phyloP scores from a whole-genome alignment of 202 grass and related monocot species.

The Eragrostis tef region DNA sequence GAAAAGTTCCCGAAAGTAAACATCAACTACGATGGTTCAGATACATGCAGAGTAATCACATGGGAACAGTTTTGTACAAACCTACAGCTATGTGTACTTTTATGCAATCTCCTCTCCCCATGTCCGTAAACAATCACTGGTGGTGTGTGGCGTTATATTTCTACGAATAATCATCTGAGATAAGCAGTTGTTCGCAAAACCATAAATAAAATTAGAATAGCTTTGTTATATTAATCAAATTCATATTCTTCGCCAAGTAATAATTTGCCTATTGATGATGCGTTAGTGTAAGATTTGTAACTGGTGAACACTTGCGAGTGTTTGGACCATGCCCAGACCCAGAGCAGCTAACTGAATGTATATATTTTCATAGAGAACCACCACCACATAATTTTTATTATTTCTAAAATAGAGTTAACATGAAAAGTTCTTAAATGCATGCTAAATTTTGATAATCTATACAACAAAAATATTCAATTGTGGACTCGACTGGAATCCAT shows the following conservation, averaged over 20 bases:
- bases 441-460: neutral
- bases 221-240: neutral
- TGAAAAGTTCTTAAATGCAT: neutral
- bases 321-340: neutral
- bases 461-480: too few relatives aligned
- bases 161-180: neutral
- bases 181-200: neutral
- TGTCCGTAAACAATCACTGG: constrained; percentile 7
- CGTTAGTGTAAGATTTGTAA: neutral
- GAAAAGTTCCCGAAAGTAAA: neutral
- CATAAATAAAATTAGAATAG: neutral
- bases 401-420: neutral
- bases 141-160: constrained; percentile 8
- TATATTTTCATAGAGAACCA: neutral
- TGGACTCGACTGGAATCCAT: too few relatives aligned
- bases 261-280: neutral
- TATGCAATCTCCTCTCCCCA: neutral
- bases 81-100: neutral
- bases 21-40: too few relatives aligned
- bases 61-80: neutral
- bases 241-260: neutral
- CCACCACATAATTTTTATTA: neutral
- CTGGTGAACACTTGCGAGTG: neutral
- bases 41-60: neutral
- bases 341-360: neutral